phyloP scores from a whole-genome alignment of 2,329 filamentous ascomycete species.

The Ophiostoma ulmi region DNA sequence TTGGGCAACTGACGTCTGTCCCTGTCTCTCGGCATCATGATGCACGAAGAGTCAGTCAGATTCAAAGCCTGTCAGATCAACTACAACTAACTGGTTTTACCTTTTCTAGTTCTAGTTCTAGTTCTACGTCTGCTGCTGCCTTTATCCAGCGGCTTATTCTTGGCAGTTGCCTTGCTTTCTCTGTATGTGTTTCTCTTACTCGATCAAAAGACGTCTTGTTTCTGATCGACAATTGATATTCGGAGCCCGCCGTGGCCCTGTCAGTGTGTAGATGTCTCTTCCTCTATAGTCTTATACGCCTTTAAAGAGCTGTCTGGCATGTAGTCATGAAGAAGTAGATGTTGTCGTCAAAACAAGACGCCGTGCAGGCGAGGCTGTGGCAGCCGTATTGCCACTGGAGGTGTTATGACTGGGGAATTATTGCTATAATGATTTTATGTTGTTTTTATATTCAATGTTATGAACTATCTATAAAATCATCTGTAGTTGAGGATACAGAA shows the following conservation, averaged over 20 bases:
- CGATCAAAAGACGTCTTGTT: not conserved
- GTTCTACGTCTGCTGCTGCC: too few relatives aligned
- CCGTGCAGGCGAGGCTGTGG: conserved; percentile 1
- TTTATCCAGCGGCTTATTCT: not conserved
- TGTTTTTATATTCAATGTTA: too few relatives aligned
- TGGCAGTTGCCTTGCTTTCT: not conserved
- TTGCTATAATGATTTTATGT: too few relatives aligned
- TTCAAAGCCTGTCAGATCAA: too few relatives aligned
- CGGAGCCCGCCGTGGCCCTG: not conserved
- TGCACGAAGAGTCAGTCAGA: not conserved
- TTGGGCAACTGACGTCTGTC: not conserved
- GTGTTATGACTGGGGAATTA: too few relatives aligned
- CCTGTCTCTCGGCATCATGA: not conserved
- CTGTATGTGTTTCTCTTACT: not conserved
- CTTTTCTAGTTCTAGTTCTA: too few relatives aligned
- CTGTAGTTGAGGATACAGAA: too few relatives aligned
- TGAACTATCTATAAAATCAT: too few relatives aligned
- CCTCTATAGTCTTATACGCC: too few relatives aligned
- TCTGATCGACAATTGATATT: not conserved
- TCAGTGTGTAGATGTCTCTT: too few relatives aligned
- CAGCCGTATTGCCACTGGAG: not conserved
- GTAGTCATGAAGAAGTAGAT: not conserved
- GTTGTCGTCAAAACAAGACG: not conserved
- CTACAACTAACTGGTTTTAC: too few relatives aligned
- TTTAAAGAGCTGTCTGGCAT: too few relatives aligned